Evolutionary conservation across 2,329 filamentous ascomycete species (phyloP).

Genomic region (Hymenoscyphus occultus): DNA sequence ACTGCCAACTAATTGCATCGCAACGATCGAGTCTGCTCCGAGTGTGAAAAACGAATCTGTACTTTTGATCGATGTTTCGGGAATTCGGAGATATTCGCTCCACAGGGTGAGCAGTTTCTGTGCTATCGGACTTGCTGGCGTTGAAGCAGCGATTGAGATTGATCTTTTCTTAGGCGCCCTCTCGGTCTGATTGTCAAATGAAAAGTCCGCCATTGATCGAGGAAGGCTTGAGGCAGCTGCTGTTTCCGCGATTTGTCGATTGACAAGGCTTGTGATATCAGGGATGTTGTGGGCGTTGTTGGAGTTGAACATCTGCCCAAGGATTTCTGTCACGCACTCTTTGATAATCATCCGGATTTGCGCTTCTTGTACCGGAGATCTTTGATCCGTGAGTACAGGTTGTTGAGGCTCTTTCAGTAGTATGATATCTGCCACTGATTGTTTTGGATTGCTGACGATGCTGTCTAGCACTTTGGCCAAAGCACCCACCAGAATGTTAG

Average conservation of each 20-base stretch:
- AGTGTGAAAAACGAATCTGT: constrained; percentile 43
- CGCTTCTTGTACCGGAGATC: neutral
- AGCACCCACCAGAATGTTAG: constrained; percentile 39
- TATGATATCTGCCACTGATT: constrained; percentile 9
- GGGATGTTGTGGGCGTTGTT: constrained; percentile 2
- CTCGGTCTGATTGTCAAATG: neutral
- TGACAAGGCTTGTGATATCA: neutral
- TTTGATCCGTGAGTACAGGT: neutral
- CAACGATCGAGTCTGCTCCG: constrained; percentile 36
- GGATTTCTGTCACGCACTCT: constrained; percentile 13
- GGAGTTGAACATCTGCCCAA: constrained; percentile 16
- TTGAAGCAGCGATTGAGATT: neutral
- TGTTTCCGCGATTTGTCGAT: neutral
- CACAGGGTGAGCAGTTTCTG: constrained; percentile 19
- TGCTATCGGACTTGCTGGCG: constrained; percentile 11
- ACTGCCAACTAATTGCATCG: constrained; percentile 44
- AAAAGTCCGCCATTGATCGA: constrained; percentile 13
- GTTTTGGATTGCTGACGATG: constrained; percentile 21
- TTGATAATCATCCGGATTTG: constrained; percentile 12
- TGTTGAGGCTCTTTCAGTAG: neutral
- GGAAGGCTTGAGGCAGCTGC: neutral
- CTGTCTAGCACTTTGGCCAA: constrained; percentile 39
- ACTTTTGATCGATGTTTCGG: constrained; percentile 23
- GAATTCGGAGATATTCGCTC: constrained; percentile 22
- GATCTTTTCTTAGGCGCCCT: neutral